Evolutionary conservation across 2,329 filamentous ascomycete genomes (phyloP).

Genomic region (Diaporthe caulivora): DNA sequence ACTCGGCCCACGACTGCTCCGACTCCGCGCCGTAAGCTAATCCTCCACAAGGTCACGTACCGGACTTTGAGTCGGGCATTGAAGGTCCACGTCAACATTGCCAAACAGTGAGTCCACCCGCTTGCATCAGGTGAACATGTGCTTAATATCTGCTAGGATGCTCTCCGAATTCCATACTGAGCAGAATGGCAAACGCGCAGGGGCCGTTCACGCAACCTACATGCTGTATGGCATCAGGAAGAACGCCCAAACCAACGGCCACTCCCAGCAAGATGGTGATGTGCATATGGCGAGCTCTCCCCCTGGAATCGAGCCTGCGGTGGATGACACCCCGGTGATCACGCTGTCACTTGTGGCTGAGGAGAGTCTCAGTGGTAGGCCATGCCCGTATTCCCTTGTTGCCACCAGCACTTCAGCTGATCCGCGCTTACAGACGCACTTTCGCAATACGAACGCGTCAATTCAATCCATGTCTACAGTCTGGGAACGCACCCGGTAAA

Average conservation of each 20-base stretch:
- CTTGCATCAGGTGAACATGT: neutral
- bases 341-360: conserved; percentile 78
- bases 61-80: conserved; percentile 84
- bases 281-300: conserved; percentile 78
- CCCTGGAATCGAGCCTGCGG: conserved; percentile 63
- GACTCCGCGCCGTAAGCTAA: conserved; percentile 30
- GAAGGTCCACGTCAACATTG: conserved; percentile 85
- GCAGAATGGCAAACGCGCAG: conserved; percentile 80
- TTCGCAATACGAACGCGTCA: conserved; percentile 77
- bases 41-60: conserved; percentile 80
- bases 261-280: conserved; percentile 65
- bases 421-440: conserved; percentile 67
- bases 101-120: conserved; percentile 79
- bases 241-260: conserved; percentile 45
- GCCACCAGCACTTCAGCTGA: conserved; percentile 34
- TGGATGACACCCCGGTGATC: conserved; percentile 65
- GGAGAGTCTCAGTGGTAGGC: conserved; percentile 75
- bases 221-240: conserved; percentile 79
- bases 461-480: conserved; percentile 89
- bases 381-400: neutral
- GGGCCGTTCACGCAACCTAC: conserved; percentile 92
- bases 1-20: conserved; percentile 30
- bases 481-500: conserved; percentile 78
- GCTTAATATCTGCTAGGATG: conserved; percentile 68
- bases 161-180: conserved; percentile 85